Evolutionary conservation across 75 land plant genomes (phyloP).

Genomic region (Azolla pinnata): DNA sequence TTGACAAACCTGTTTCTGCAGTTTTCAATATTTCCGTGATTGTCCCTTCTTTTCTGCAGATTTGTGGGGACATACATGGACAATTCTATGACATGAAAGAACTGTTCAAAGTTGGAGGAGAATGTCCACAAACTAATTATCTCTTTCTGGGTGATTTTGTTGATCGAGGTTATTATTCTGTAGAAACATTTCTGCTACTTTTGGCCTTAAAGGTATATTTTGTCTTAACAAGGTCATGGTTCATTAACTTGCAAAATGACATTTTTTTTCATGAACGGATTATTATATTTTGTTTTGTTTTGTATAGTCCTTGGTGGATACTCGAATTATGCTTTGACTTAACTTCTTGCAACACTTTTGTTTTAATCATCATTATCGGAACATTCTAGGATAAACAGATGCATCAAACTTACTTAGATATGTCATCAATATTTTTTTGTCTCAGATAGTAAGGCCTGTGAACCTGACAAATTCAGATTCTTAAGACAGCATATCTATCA

Average conservation of each 20-base stretch:
- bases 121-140: slow-evolving; percentile 95
- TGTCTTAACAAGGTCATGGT: neutral
- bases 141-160: slow-evolving; percentile 98
- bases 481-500: too few relatives aligned
- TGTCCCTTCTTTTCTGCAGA: slow-evolving; percentile 29
- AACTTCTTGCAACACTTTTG: too few relatives aligned
- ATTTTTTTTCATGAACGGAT: neutral
- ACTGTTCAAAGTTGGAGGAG: slow-evolving; percentile 97
- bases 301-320: too few relatives aligned
- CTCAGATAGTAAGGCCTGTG: too few relatives aligned
- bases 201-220: slow-evolving; percentile 76
- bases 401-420: too few relatives aligned
- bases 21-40: neutral
- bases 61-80: slow-evolving; percentile 99
- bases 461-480: too few relatives aligned
- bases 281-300: neutral
- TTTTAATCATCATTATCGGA: too few relatives aligned
- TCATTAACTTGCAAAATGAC: too few relatives aligned
- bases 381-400: too few relatives aligned
- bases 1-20: neutral
- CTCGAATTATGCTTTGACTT: too few relatives aligned
- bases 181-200: slow-evolving; percentile 89
- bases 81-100: slow-evolving; percentile 99
- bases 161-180: slow-evolving; percentile 94
- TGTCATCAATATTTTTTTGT: too few relatives aligned